Conservation (phyloP, 2,329 filamentous ascomycete species). For the Zasmidium angulare region DNA sequence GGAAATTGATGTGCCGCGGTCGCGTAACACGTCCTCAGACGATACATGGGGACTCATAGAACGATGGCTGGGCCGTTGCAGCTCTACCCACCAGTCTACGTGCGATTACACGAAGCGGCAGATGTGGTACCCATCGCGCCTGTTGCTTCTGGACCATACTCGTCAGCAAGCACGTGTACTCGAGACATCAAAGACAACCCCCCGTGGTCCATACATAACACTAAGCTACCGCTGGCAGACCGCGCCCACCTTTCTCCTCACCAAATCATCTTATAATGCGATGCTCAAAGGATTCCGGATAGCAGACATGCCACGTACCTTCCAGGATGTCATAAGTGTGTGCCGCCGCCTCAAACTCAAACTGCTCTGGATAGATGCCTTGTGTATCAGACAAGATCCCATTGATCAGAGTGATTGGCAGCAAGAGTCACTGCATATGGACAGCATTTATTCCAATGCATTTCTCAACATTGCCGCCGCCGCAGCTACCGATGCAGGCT, state of each 20-base stretch:
- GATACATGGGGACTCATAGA: neutral
- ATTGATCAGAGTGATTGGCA: conserved; percentile 6
- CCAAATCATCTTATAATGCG: neutral
- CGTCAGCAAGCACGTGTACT: neutral
- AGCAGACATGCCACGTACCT: neutral
- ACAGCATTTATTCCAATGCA: conserved; percentile 2
- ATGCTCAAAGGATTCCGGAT: neutral
- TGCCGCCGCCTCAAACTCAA: neutral
- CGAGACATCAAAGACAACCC: neutral
- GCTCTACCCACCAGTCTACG: neutral
- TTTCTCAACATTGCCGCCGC: conserved; percentile 1
- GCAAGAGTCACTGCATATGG: neutral
- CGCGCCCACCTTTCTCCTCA: neutral
- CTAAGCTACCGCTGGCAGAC: neutral
- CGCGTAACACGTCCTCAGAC: too few species aligned
- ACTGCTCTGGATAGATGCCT: conserved; percentile 12
- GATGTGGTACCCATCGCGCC: neutral
- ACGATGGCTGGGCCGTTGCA: neutral
- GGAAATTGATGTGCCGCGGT: too few species aligned
- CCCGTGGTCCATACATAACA: neutral
- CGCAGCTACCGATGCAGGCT: neutral
- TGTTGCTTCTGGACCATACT: neutral
- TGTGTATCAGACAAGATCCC: conserved; percentile 15
- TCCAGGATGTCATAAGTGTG: conserved; percentile 6
- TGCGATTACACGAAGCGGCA: neutral